Evolutionary conservation across 2,329 filamentous ascomycete species (phyloP).

Genomic region (Ilyonectria mors-panacis): DNA sequence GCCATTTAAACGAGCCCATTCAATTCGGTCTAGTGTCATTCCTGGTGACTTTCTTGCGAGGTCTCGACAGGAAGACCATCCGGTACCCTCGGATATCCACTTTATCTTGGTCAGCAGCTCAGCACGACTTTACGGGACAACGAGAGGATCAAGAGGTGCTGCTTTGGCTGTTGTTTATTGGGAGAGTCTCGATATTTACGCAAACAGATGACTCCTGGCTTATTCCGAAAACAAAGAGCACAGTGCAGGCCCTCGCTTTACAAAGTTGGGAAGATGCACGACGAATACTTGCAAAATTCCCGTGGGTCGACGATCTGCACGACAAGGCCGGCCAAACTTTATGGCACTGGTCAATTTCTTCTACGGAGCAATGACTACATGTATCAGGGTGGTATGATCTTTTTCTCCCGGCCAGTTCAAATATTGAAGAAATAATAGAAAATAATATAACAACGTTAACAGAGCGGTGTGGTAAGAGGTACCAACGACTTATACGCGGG

Average conservation of each 20-base stretch:
- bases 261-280: conserved; percentile 21
- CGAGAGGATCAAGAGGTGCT: conserved; percentile 3
- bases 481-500: no score
- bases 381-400: no score
- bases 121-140: no score
- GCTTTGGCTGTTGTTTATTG: conserved; percentile 24
- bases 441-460: no score
- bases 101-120: no score
- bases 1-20: background rate
- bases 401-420: no score
- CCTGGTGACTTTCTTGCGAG: conserved; percentile 10
- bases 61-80: no score
- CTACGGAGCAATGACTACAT: no score
- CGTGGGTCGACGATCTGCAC: conserved; percentile 24
- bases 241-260: background rate
- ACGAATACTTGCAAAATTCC: conserved; percentile 8
- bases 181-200: conserved; percentile 14
- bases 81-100: no score
- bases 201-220: conserved; percentile 21
- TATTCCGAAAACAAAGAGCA: conserved; percentile 4
- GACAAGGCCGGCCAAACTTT: background rate
- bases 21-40: conserved; percentile 13
- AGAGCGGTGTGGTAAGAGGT: no score
- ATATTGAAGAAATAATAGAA: no score
- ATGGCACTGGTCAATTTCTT: background rate